A percentile compares a stretch with the other conserved stretches of the same genome.
Evolutionary conservation across 2,329 filamentous ascomycete genomes (phyloP).

Genomic region (Fusarium ambrosium): DNA sequence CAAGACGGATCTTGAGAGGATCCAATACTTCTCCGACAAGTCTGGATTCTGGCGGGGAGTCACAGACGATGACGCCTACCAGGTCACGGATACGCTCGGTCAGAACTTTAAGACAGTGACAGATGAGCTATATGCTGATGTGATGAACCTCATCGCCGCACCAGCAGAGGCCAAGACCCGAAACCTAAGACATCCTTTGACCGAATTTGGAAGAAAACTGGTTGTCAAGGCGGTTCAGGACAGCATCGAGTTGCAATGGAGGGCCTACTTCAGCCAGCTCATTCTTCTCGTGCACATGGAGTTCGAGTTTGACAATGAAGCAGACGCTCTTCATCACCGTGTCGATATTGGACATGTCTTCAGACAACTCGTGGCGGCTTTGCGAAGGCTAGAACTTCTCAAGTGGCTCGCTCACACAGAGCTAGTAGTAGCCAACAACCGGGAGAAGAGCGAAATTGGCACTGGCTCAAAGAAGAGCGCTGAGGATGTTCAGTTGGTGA

Average conservation of each 20-base stretch:
- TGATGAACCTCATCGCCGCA: slow-evolving; percentile 62
- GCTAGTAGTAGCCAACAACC: slow-evolving; percentile 64
- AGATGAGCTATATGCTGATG: slow-evolving; percentile 65
- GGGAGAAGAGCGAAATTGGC: slow-evolving; percentile 52
- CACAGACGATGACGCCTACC: slow-evolving; percentile 82
- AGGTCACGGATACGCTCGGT: slow-evolving; percentile 77
- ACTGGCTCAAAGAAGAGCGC: slow-evolving; percentile 55
- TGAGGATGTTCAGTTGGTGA: slow-evolving; percentile 65
- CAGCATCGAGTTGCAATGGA: slow-evolving; percentile 78
- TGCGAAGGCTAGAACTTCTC: slow-evolving; percentile 81
- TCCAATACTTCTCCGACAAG: slow-evolving; percentile 83
- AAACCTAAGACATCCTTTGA: slow-evolving; percentile 68
- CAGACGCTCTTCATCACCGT: slow-evolving; percentile 71
- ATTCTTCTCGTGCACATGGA: slow-evolving; percentile 89
- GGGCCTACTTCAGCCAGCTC: slow-evolving; percentile 84
- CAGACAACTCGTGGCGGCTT: slow-evolving; percentile 75
- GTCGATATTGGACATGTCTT: slow-evolving; percentile 79
- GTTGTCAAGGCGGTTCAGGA: slow-evolving; percentile 85
- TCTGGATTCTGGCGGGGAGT: slow-evolving; percentile 84
- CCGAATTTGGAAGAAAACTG: slow-evolving; percentile 81
- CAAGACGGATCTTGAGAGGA: slow-evolving; percentile 77
- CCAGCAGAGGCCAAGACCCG: slow-evolving; percentile 61
- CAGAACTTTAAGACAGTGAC: slow-evolving; percentile 72
- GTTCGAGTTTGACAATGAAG: slow-evolving; percentile 81
- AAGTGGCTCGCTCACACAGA: slow-evolving; percentile 75